These are phyloP conservation scores for Colletotrichum siamense DNA, from an alignment of 2,329 filamentous ascomycete genomes.

Conservation along the genomic window DNA sequence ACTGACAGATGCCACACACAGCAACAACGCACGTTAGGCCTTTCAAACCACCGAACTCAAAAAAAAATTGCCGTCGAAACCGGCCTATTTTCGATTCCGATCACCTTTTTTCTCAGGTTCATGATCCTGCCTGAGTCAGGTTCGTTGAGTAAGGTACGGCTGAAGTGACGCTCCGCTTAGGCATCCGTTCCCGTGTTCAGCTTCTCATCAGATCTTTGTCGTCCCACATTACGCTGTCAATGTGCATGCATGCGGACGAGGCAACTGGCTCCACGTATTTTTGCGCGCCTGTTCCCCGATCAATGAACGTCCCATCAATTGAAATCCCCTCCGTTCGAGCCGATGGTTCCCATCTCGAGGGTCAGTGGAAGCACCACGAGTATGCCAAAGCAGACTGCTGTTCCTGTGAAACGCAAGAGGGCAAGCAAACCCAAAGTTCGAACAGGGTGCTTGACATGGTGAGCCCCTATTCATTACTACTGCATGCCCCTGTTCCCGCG, in stretches of 20 bases:
- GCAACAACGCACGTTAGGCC: background rate
- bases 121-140: background rate
- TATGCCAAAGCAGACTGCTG: background rate
- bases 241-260: background rate
- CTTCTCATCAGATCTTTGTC: background rate
- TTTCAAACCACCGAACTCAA: background rate
- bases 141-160: background rate
- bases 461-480: conserved; percentile 16
- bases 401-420: conserved; percentile 28
- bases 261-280: background rate
- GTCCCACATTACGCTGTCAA: background rate
- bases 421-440: conserved; percentile 43
- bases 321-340: background rate
- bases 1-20: too few relatives aligned
- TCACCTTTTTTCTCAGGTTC: background rate
- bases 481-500: background rate
- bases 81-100: background rate
- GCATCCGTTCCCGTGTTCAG: background rate
- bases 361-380: background rate
- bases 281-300: background rate
- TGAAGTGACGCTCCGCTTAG: background rate
- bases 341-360: background rate
- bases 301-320: background rate
- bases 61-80: background rate
- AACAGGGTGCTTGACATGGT: conserved; percentile 47